Evolutionary conservation across 371 early-diverging fungal genomes (phyloP).

Genomic region (Haplosporangium sp.): DNA sequence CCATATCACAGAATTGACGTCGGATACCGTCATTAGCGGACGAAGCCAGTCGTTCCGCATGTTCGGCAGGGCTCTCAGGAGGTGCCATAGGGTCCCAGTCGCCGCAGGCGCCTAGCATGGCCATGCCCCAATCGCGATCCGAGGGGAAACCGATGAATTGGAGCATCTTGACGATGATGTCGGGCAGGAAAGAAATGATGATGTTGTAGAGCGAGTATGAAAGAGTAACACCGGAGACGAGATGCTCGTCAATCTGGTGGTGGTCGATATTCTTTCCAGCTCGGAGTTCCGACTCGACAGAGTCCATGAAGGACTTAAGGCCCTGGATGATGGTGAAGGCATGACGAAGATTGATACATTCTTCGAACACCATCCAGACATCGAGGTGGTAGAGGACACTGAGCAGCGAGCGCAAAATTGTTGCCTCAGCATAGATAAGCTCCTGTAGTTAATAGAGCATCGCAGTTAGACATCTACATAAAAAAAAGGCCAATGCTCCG

Average conservation of each 20-base stretch:
- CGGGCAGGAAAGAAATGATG: conserved; percentile 46
- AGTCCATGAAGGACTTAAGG: conserved; percentile 52
- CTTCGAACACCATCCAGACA: conserved; percentile 51
- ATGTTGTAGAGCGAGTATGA: conserved; percentile 55
- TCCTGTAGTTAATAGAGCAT: conserved; percentile 19
- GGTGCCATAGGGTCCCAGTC: conserved; percentile 52
- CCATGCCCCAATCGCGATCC: conserved; percentile 56
- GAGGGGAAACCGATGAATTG: conserved; percentile 54
- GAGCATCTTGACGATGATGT: conserved; percentile 51
- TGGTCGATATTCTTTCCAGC: conserved; percentile 49
- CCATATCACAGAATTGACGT: conserved; percentile 56
- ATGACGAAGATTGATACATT: conserved; percentile 52
- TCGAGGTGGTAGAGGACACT: conserved; percentile 48
- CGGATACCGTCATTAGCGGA: conserved; percentile 51
- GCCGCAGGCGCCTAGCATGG: conserved; percentile 46
- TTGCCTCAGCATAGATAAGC: conserved; percentile 48
- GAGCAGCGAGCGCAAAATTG: conserved; percentile 46
- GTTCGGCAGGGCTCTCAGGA: conserved; percentile 29
- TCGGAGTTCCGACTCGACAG: conserved; percentile 44
- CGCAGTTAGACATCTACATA: neutral
- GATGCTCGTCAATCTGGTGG: conserved; percentile 49
- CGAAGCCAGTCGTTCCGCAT: conserved; percentile 45
- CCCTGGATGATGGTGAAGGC: conserved; percentile 55
- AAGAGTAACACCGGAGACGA: conserved; percentile 50
- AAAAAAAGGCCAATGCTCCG: neutral